phyloP scores from a whole-genome alignment of 441 rosid species.

The Bruguiera hainesii region DNA sequence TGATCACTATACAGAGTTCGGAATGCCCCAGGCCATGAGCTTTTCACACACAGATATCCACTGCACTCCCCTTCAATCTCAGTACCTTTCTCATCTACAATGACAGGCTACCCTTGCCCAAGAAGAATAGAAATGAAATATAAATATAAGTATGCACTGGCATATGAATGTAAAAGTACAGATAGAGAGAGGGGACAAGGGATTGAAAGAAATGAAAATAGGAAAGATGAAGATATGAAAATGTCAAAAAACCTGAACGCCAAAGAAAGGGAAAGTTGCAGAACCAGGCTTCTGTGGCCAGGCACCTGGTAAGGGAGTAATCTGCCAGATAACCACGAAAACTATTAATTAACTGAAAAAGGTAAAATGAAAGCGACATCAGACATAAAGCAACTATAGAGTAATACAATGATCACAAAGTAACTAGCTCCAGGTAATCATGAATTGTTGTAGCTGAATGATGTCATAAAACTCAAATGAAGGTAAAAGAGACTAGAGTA shows the following conservation, averaged over 20 bases:
- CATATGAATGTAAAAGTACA: too few relatives aligned
- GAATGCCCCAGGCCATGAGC: conserved; percentile 98
- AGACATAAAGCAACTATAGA: neutral
- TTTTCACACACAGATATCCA: conserved; percentile 85
- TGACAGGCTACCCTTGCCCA: conserved; percentile 56
- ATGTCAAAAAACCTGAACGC: conserved; percentile 66
- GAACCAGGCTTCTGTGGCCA: conserved; percentile 99
- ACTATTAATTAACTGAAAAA: neutral
- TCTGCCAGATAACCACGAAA: conserved; percentile 39
- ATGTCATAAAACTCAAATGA: conserved; percentile 1
- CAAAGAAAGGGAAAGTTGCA: conserved; percentile 99
- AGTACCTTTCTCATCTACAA: conserved; percentile 94
- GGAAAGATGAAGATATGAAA: too few relatives aligned
- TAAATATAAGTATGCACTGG: too few relatives aligned
- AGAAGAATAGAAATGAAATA: neutral
- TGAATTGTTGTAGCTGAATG: conserved; percentile 6
- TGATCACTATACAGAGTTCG: conserved; percentile 96
- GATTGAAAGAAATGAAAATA: too few relatives aligned
- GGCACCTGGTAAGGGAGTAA: conserved; percentile 96
- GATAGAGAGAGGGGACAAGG: too few relatives aligned
- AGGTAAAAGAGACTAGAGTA: conserved; percentile 21
- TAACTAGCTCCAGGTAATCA: conserved; percentile 13
- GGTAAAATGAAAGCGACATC: neutral
- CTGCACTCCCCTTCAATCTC: conserved; percentile 96
- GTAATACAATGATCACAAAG: neutral